These are phyloP conservation scores for Cyberlindnera euphorbiae DNA, from an alignment of 805 yeast genomes.

Conservation along the genomic window DNA sequence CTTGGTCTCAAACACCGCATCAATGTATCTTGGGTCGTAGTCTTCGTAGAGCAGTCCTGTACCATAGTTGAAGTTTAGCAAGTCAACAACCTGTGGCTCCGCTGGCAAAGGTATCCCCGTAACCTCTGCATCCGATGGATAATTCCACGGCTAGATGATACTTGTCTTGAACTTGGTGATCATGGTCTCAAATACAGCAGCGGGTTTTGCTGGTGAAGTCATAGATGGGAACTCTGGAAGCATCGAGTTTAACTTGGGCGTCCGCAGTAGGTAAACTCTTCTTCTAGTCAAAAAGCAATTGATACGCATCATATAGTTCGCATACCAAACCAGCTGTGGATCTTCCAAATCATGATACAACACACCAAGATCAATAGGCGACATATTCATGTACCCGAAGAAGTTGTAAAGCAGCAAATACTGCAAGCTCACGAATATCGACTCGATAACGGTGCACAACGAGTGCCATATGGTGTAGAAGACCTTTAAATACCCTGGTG, in stretches of 20 bases:
- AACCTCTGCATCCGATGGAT: conserved; percentile 22
- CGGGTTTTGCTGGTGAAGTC: too few species aligned
- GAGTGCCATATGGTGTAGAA: conserved; percentile 12
- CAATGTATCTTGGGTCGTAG: conserved; percentile 21
- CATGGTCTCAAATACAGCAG: too few species aligned
- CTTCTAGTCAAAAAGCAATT: conserved; percentile 13
- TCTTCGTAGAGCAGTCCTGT: conserved; percentile 14
- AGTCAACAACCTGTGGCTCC: conserved; percentile 1
- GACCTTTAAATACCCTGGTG: conserved; percentile 2
- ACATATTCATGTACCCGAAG: conserved; percentile 10
- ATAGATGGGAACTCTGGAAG: too few species aligned
- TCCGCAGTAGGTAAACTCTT: conserved; percentile 3
- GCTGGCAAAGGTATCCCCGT: too few species aligned
- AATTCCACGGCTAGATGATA: conserved; percentile 14
- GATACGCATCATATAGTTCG: conserved; percentile 13
- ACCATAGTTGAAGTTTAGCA: conserved; percentile 5
- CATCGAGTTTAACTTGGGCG: too few species aligned
- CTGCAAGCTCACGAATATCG: conserved; percentile 6
- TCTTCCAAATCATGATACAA: conserved; percentile 4
- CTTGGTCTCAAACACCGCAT: conserved; percentile 13
- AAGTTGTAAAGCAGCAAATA: conserved; percentile 15
- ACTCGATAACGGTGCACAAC: conserved; percentile 8
- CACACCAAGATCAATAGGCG: conserved; percentile 5
- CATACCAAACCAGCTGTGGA: conserved; percentile 3
- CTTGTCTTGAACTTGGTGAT: conserved; percentile 12